Evolutionary conservation across 1,139 yeast species (phyloP).

Genomic region (Lodderomyces beijingensis): DNA sequence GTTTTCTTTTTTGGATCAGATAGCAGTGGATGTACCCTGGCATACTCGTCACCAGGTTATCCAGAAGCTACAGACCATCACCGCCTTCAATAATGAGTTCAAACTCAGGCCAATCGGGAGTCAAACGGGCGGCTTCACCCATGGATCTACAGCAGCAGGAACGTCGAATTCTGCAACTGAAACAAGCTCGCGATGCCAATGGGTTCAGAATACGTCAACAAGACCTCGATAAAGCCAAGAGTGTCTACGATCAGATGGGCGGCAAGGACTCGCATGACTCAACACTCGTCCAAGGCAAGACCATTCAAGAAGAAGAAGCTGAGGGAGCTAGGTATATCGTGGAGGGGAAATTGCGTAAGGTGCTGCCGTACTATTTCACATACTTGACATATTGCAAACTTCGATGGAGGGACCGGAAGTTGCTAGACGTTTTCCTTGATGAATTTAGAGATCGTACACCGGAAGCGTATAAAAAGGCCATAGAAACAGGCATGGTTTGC

Average conservation of each 20-base stretch:
- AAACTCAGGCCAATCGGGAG: too few relatives aligned
- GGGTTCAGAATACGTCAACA: slow-evolving; percentile 50
- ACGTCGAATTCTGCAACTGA: background rate
- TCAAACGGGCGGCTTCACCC: slow-evolving; percentile 22
- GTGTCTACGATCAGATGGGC: slow-evolving; percentile 42
- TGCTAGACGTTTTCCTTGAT: slow-evolving; percentile 72
- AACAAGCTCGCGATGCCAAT: slow-evolving; percentile 33
- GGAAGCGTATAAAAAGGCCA: slow-evolving; percentile 63
- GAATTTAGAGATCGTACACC: slow-evolving; percentile 84
- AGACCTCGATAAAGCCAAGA: slow-evolving; percentile 38
- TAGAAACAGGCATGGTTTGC: slow-evolving; percentile 68
- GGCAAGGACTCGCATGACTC: slow-evolving; percentile 18
- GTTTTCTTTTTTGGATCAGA: too few relatives aligned
- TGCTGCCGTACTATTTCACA: slow-evolving; percentile 83
- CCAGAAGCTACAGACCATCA: too few relatives aligned
- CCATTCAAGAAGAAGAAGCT: slow-evolving; percentile 52
- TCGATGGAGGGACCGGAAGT: slow-evolving; percentile 82
- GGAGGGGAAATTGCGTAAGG: slow-evolving; percentile 63
- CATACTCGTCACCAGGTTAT: too few relatives aligned
- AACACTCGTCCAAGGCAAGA: slow-evolving; percentile 29
- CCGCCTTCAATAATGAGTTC: too few relatives aligned
- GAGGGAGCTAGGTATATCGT: slow-evolving; percentile 50
- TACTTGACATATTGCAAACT: slow-evolving; percentile 87
- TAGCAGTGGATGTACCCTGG: too few relatives aligned
- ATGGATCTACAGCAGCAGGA: background rate